Base-by-base conservation (phyloP, 2,329 filamentous ascomycete species). In the Diaporthe aspalathi region DNA sequence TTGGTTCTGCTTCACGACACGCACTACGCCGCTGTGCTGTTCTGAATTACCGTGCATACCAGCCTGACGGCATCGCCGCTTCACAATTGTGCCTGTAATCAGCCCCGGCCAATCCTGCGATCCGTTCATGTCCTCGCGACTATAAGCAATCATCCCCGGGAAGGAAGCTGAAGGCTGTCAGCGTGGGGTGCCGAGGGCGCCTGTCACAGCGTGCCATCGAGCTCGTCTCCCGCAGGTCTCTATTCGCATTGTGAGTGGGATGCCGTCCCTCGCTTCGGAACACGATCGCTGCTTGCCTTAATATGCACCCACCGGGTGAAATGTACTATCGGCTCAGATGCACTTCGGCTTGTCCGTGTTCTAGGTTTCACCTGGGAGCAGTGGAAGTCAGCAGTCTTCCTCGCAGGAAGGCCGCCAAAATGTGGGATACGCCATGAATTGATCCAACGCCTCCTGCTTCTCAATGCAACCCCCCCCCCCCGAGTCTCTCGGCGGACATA, bases 161-260 rank as follows among this genome's bases (percentile, higher is more conserved):
- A 6, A 49, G 14, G 65, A 22, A 56, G n/a, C 38, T 67, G 52
- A 22, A 63, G 43, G 43, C 60, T 38, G 60, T 50, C 45, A 50
- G 60, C 60, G 43, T 49, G 60, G 43, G 43, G 29, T 65, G 60
- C 60, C 45, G 50, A 65, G 29, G 57, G 45, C 60, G 45, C 60
- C 60, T 65, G 49, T 45, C 14, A 32, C 60, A 38, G 29, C 29
- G 29, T 49, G 38, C 27, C 43, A 27, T 35, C 49, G 60, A 63
- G 35, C 35, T 38, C 20, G n/a, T 63, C 43, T 63, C 22, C 57
- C 40, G 20, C 43, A 63, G 22, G 20, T 40, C 27, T 63, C 43
- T 22, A 22, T 35, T n/a, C 45, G 60, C 29, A 27, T 35, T 49
- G 43, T 17, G 49, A 63, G 27, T 49, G 60, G 60, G 45, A 65